phyloP scores from a whole-genome alignment of 192 early-diverging fungal genomes.

The Coemansia sp. region DNA sequence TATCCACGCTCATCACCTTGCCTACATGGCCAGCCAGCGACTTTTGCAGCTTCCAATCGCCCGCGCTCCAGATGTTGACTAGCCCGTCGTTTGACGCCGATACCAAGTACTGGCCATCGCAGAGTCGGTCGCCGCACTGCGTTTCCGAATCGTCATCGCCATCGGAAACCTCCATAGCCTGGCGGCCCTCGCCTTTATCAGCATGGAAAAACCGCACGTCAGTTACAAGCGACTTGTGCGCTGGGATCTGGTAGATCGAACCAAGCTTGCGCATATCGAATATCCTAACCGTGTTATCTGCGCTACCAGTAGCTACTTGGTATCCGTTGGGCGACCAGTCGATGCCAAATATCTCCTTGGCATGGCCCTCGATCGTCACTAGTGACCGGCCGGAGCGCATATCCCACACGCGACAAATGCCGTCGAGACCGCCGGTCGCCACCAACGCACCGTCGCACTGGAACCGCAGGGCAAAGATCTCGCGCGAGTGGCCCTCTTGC shows the following conservation, averaged over 20 bases:
- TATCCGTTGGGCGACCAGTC: slow-evolving; percentile 96
- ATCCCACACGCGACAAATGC: slow-evolving; percentile 96
- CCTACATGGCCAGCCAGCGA: slow-evolving; percentile 86
- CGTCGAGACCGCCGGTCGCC: slow-evolving; percentile 90
- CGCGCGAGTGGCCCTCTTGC: slow-evolving; percentile 94
- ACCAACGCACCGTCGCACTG: slow-evolving; percentile 90
- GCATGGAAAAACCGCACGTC: slow-evolving; percentile 73
- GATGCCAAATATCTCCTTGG: slow-evolving; percentile 83
- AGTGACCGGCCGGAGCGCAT: slow-evolving; percentile 88
- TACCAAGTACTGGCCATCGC: slow-evolving; percentile 79
- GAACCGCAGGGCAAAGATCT: slow-evolving; percentile 92
- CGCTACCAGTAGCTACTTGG: slow-evolving; percentile 88
- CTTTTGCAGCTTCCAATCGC: slow-evolving; percentile 92
- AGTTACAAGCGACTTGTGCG: slow-evolving; percentile 89
- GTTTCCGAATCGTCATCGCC: slow-evolving; percentile 12
- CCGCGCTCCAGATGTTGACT: slow-evolving; percentile 91
- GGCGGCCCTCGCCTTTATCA: slow-evolving; percentile 27
- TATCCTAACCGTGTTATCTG: slow-evolving; percentile 89
- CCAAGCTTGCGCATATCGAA: slow-evolving; percentile 89
- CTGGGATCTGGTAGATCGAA: slow-evolving; percentile 82
- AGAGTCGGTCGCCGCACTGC: slow-evolving; percentile 21
- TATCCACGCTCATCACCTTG: slow-evolving; percentile 89
- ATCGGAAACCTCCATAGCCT: slow-evolving; percentile 29
- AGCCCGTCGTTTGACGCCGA: slow-evolving; percentile 87
- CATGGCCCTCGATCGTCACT: slow-evolving; percentile 88